These are phyloP conservation scores for Skeletonema potamos DNA, from an alignment of 108 stramenopile genomes.

Conservation along the genomic window DNA sequence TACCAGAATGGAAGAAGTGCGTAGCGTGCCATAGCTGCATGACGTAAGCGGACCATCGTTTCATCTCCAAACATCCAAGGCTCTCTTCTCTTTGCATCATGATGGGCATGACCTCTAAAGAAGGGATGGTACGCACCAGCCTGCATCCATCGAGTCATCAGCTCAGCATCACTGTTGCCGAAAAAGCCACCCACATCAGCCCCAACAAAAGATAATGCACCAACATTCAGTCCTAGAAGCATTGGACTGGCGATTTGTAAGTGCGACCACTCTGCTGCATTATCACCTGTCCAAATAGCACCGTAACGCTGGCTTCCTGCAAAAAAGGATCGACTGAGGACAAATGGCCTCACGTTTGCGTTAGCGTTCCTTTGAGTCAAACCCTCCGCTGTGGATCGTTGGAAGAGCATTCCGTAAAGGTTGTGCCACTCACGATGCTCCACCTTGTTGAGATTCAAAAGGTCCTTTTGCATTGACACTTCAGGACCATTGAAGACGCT, in stretches of 20 bases:
- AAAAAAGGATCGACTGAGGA: slow-evolving; percentile 95
- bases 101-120: slow-evolving; percentile 99
- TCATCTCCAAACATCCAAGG: slow-evolving; percentile 99
- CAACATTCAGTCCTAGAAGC: slow-evolving; percentile 93
- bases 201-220: slow-evolving; percentile 94
- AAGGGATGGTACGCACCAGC: slow-evolving; percentile 98
- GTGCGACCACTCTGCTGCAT: slow-evolving; percentile 94
- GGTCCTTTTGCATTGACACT: slow-evolving; percentile 95
- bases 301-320: slow-evolving; percentile 96
- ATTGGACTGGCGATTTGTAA: slow-evolving; percentile 92
- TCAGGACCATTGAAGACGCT: slow-evolving; percentile 99
- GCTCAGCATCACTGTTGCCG: slow-evolving; percentile 93
- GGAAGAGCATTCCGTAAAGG: slow-evolving; percentile 97
- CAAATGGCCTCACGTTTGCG: slow-evolving; percentile 91
- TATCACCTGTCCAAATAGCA: slow-evolving; percentile 99
- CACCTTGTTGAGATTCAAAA: slow-evolving; percentile 81
- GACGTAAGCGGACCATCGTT: slow-evolving; percentile 64
- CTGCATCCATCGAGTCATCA: slow-evolving; percentile 98
- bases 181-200: slow-evolving; percentile 99
- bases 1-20: slow-evolving; percentile 98
- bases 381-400: slow-evolving; percentile 94
- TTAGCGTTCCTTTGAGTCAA: slow-evolving; percentile 70
- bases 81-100: slow-evolving; percentile 96
- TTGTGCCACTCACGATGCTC: slow-evolving; percentile 99
- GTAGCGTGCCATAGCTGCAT: slow-evolving; percentile 92